Base-by-base conservation (phyloP, 2,329 filamentous ascomycete genomes). In the Pseudogymnoascus sp. region DNA sequence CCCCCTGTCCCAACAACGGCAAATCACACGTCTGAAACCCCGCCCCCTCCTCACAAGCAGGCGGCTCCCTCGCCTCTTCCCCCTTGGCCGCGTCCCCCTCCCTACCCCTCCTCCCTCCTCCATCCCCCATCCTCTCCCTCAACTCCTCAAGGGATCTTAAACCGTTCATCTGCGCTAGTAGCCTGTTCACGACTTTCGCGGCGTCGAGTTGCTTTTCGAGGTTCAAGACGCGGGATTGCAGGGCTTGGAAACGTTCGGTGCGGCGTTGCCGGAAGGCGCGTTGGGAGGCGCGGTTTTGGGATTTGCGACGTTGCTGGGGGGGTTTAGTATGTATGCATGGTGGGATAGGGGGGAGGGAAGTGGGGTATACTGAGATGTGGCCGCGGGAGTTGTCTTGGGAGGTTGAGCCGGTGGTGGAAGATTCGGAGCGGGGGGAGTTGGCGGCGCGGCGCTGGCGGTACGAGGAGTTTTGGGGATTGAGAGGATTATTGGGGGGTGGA, bases 271-370 rank as follows among this genome's bases (percentile, higher is more conserved):
- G 46, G 46, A 53, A 53, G 24, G 46, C 46, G 24, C 46, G 46
- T 31, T 53, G 46, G 46, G 46, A 53, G 46, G 46, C 26, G 46
- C 46, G 46, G 46, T 53, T 53, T 53, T 53, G 46, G 24, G 24
- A 53, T 31, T 53, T 53, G 24, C 24, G 46, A 31, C 46, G 46
- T 16, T 53, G 46, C 46, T 53, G 14, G 14, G 1, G 43, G 24
- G 43, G 5, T 11, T 50, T 50, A 50, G 43, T 28, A 4, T 50
- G 6, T 10, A 5, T n/a, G 12, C 3, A 4, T 24, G 14, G 37
- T n/a, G 7, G 24, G 19, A 50, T 28, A 14, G 43, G 24, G 43
- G 24, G 24, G 24, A 26, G 10, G 19, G 22, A 22, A 6, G 38
- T 6, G 8, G 16, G 16, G 4, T 5, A 16, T 53, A 53, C 46